Percentiles rank a stretch among this genome's conserved stretches.
phyloP scores from a whole-genome alignment of 768 basidiomycete genomes.

The Russula sp. region DNA sequence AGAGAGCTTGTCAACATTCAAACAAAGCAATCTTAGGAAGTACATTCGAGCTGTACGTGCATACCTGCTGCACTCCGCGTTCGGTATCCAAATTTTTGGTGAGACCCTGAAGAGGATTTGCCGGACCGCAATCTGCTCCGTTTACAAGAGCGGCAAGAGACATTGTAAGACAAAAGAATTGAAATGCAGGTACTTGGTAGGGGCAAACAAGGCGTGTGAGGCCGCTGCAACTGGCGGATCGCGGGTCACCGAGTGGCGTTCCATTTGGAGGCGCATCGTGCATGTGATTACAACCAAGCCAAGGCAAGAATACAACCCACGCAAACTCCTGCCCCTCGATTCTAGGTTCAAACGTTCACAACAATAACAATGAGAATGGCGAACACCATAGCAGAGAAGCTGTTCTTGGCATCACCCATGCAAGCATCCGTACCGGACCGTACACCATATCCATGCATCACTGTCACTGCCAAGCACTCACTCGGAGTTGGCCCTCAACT shows the following conservation, averaged over 20 bases:
- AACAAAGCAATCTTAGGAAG: neutral
- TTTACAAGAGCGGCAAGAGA: constrained; percentile 73
- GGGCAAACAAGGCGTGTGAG: neutral
- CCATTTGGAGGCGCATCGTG: neutral
- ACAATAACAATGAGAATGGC: too few species aligned
- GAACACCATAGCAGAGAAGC: too few species aligned
- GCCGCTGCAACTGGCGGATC: neutral
- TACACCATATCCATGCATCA: too few species aligned
- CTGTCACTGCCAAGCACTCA: too few species aligned
- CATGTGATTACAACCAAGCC: constrained; percentile 1
- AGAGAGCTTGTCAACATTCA: constrained; percentile 1
- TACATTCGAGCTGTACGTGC: constrained; percentile 21
- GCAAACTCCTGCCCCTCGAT: too few species aligned
- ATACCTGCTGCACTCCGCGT: constrained; percentile 70
- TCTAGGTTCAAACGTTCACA: too few species aligned
- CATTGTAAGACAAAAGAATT: constrained; percentile 36
- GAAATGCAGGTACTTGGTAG: neutral
- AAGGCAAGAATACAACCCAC: too few species aligned
- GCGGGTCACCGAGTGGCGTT: too few species aligned
- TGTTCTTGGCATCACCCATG: too few species aligned
- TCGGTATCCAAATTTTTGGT: constrained; percentile 76
- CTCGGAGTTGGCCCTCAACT: too few species aligned
- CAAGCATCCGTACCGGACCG: too few species aligned
- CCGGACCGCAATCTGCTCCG: constrained; percentile 78
- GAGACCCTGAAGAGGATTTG: constrained; percentile 73